phyloP scores from a whole-genome alignment of 192 early-diverging fungal genomes.

The Umbelopsis ramanniana region DNA sequence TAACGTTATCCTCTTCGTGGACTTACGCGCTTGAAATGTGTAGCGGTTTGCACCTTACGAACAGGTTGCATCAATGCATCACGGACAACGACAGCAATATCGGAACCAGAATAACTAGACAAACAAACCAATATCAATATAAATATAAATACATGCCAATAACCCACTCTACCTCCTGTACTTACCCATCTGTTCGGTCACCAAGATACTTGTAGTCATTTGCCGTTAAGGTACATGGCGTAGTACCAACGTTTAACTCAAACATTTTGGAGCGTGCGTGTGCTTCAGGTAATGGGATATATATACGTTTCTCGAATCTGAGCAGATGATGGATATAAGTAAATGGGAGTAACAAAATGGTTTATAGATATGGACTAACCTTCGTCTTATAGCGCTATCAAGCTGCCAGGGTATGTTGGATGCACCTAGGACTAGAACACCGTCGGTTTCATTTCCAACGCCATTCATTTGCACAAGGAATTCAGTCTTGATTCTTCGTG shows the following conservation, averaged over 20 bases:
- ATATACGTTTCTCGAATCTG: conserved; percentile 97
- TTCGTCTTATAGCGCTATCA: conserved; percentile 89
- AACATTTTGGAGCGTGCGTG: conserved; percentile 91
- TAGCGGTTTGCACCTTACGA: conserved; percentile 92
- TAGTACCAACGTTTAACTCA: conserved; percentile 90
- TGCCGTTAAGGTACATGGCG: conserved; percentile 77
- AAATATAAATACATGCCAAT: conserved; percentile 14
- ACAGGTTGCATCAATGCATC: conserved; percentile 99
- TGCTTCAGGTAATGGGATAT: conserved; percentile 93
- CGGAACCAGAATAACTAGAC: conserved; percentile 87
- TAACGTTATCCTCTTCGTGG: too few relatives aligned
- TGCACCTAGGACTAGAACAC: conserved; percentile 94
- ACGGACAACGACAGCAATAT: conserved; percentile 92
- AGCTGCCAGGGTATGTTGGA: conserved; percentile 98
- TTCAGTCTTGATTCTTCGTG: conserved; percentile 96
- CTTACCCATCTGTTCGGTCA: conserved; percentile 81
- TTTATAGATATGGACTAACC: conserved; percentile 43
- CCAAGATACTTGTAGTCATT: conserved; percentile 79
- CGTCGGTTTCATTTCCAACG: conserved; percentile 93
- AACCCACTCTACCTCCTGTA: neutral
- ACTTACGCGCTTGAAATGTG: conserved; percentile 83
- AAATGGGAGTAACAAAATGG: neutral
- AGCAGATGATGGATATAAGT: neutral
- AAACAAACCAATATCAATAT: neutral
- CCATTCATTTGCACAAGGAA: conserved; percentile 99